phyloP scores from a whole-genome alignment of 257 asterid genomes.

The Ilex aquifolium region DNA sequence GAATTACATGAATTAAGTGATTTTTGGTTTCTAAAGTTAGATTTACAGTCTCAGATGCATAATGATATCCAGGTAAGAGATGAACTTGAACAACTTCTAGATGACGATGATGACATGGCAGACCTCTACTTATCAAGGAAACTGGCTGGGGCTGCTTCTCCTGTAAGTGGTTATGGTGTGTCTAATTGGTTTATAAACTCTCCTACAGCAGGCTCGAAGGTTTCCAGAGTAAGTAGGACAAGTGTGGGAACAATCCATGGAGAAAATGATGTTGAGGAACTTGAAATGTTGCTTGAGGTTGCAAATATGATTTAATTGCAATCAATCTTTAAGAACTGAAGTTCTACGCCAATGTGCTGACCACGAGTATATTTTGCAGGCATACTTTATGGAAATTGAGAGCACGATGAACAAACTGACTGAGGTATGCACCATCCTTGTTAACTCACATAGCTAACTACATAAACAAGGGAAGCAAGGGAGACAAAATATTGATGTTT shows the following conservation, averaged over 20 bases:
- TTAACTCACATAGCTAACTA: not conserved
- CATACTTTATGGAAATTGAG: conserved; percentile 83
- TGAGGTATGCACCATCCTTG: conserved; percentile 37
- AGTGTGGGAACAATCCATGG: conserved; percentile 39
- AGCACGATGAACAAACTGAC: conserved; percentile 82
- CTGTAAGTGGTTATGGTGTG: conserved; percentile 25
- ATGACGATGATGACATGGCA: conserved; percentile 86
- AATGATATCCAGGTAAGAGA: conserved; percentile 59
- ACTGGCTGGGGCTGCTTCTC: conserved; percentile 36
- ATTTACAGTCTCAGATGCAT: not conserved
- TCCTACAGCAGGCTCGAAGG: conserved; percentile 37
- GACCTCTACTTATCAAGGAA: conserved; percentile 81
- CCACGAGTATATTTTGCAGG: conserved; percentile 39
- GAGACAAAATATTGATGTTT: not conserved
- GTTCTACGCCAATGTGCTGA: not conserved
- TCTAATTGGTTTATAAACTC: conserved; percentile 51
- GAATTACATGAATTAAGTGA: too few species aligned
- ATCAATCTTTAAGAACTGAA: not conserved
- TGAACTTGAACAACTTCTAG: conserved; percentile 82
- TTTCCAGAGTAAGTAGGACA: conserved; percentile 48
- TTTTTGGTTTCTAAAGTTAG: not conserved
- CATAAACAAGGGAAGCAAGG: not conserved
- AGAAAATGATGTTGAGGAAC: conserved; percentile 83
- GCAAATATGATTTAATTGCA: not conserved
- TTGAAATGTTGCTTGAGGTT: conserved; percentile 95